Base-by-base conservation (phyloP, 2,329 filamentous ascomycete species). In the Tolypocladium pustulatum region DNA sequence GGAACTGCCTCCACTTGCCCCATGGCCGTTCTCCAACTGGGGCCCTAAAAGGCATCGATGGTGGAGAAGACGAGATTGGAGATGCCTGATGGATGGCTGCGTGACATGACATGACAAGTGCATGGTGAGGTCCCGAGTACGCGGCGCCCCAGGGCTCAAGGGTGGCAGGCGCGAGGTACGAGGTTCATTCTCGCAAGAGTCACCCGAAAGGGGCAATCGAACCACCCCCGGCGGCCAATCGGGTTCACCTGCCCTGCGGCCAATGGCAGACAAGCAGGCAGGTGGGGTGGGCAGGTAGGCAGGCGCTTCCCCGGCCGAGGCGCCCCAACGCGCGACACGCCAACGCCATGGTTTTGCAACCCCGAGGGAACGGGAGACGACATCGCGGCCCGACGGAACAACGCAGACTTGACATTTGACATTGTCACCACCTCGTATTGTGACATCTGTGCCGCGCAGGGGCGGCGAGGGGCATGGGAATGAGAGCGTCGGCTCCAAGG, bases 121-220 rank as follows among this genome's bases (percentile, higher is more conserved):
- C 30, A n/a, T 12, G 51, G 49, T 12, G 9, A 30, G 3, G 25
- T 49, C 25, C 13, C 15, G 25, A 10, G 43, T 20, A 20, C 25
- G 6, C 43, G 25, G 15, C 17, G 17, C 6, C 40, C 4, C 7
- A 22, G 20, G 40, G 20, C 40, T 22, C 40, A 20, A 9, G 17
- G 20, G 37, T n/a, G n/a, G 38, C 20, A 22, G 15, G 27, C 2
- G 27, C 46, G 46, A 9, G 27, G 46, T 30, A 10, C 13, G 15
- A 10, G 27, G 46, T 32, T 32, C 46, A 17, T n/a, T n/a, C 63
- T 71, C 68, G 68, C 68, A 71, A 71, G 66, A 65, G 62, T 70
- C 61, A 61, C 68, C 68, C 62, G 54, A 70, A 70, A 65, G 56
- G 58, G 68, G 64, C 64, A 68, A 63, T 59, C 59, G 58, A 58